Base-by-base conservation (phyloP, 352 stramenopile species). In the Pythium sp. region DNA sequence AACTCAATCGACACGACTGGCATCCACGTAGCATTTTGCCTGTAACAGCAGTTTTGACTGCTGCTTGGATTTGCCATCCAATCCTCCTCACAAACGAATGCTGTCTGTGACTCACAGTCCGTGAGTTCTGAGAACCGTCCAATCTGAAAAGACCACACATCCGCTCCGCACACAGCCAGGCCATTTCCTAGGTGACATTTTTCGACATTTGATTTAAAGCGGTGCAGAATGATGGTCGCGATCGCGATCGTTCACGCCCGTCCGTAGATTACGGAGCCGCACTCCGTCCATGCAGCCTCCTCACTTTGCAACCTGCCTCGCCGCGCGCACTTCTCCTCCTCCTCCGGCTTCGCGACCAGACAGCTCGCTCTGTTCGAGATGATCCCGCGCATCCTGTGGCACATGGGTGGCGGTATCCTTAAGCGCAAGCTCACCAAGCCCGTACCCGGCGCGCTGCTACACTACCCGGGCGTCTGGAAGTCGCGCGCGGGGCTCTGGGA, bases 351-450 rank as follows among this genome's bases (percentile, higher is more conserved):
- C 56, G 30, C n/a, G 5, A 28, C 20, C 34, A n/a, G 34, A 9
- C 32, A 8, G 6, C 18, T 22, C 3, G 28, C 26, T 18, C 34
- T 41, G 34, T 41, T 26, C 14, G 20, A 46, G 64, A 89, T 89
- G 79, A 89, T 91, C 56, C 82, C 81, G 20, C 80, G 82, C 65
- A 87, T 85, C 32, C 65, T 91, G 64, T 91, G 82, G 82, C 82
- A 91, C 77, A 89, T 91, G 82, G 71, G 73, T 63, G 71, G 73
- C 28, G 80, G 82, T 34, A 65, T 88, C 18, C 65, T 91, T 41
- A 73, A 77, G 47, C 82, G 80, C 61, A 77, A 77, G 64, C 67
- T 91, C 38, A 68, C 73, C 11, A 73, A 75, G 28, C 77, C 79
- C 24, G 5, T 54, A 15, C 82, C 82, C 2, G 80, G 80, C 6